Evolutionary conservation across 2,329 filamentous ascomycete species (phyloP), one percentile per base, ranked within the genome.

Genomic region (Aspergillus terreus): DNA sequence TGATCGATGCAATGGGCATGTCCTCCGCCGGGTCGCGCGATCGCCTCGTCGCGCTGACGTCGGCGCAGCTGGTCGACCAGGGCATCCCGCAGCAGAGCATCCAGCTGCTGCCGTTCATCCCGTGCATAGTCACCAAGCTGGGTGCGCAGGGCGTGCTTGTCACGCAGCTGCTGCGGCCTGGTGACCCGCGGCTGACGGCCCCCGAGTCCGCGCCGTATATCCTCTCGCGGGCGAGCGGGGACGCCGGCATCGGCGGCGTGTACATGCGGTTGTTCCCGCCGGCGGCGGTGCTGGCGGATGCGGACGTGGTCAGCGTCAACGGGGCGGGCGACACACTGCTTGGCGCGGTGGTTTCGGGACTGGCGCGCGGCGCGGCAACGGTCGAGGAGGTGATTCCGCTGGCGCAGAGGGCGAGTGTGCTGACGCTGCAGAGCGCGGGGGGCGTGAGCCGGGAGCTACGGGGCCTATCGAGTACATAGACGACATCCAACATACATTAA

Each of bases 321-420:
- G 94, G 92, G 0, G 91, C 90, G 2, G 94, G 94, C 0, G 94
- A 99, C 71, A 96, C 94, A 0, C 92, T 97, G 68, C 77, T 95
- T 7, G 94, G 92, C 0, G 87, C 91, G 12, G 61, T 96, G 50
- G 76, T 96, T n/a, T 87, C 90, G 1, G 90, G 88, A 0, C 68
- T 97, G 58, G 84, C 85, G 0, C 81, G 78, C 62, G 79, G 77
- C 17, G 66, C 66, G 23, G 51, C 59, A 44, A 56, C 61, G 42
- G 66, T 84, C 12, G 80, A 84, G 55, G 79, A 86, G 44, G 69
- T 94, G 49, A 77, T 99, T n/a, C 78, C 84, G 51, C 71, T 94
- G 33, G 92, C 92, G 27, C 94, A 97, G 73, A 80, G 79, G 63
- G 92, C 87, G 2, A 91, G 92, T 3, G 82, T 88, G 0, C 72